A percentile compares a stretch with the other conserved stretches of the same genome.
phyloP scores from a whole-genome alignment of 2,329 filamentous ascomycete genomes.

The Mycosphaerella arachidis region DNA sequence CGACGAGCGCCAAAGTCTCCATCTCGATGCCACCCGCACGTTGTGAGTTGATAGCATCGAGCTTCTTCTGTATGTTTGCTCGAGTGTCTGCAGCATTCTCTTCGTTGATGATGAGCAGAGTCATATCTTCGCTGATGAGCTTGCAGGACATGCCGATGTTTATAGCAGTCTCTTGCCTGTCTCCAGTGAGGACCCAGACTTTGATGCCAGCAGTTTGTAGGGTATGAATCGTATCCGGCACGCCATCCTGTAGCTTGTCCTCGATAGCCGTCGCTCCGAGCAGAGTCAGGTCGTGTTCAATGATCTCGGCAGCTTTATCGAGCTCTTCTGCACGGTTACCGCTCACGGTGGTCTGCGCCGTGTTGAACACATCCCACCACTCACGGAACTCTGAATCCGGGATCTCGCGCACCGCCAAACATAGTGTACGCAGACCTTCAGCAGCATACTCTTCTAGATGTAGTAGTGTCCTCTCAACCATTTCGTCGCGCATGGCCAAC shows the following conservation, averaged over 20 bases:
- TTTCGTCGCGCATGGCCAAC: conserved; percentile 70
- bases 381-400: conserved; percentile 83
- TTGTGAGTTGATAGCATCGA: conserved; percentile 83
- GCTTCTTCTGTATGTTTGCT: conserved; percentile 88
- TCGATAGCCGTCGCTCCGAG: conserved; percentile 96
- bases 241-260: conserved; percentile 92
- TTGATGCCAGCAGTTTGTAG: conserved; percentile 96
- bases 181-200: conserved; percentile 95
- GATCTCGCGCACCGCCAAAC: conserved; percentile 88
- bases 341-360: conserved; percentile 81
- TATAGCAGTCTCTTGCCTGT: conserved; percentile 97
- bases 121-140: conserved; percentile 97
- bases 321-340: conserved; percentile 91
- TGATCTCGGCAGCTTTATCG: conserved; percentile 93
- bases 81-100: conserved; percentile 72
- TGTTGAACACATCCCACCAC: conserved; percentile 83
- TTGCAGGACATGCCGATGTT: conserved; percentile 99
- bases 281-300: conserved; percentile 86
- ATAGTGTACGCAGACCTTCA: conserved; percentile 89
- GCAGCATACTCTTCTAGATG: conserved; percentile 99
- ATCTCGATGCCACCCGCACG: conserved; percentile 70
- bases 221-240: conserved; percentile 96
- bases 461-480: conserved; percentile 81
- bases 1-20: conserved; percentile 85
- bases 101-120: conserved; percentile 92